These are phyloP conservation scores for Rhododendron ferrugineum DNA, from an alignment of 148 eudicot genomes.

Conservation along the genomic window DNA sequence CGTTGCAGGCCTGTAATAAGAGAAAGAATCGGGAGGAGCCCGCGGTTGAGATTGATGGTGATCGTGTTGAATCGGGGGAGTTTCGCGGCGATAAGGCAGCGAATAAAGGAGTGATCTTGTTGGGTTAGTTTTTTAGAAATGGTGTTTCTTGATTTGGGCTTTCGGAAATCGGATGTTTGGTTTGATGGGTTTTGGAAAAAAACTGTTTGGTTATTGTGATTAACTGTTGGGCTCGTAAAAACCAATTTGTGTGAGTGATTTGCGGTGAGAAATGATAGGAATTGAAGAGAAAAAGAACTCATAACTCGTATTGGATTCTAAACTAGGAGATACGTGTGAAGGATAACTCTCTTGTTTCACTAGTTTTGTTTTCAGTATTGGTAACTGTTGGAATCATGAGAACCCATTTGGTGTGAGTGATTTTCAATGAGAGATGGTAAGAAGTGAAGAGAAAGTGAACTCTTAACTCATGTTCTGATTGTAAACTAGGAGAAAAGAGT, in stretches of 20 bases:
- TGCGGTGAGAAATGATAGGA: neutral
- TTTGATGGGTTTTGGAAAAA: neutral
- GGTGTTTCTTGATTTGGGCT: neutral
- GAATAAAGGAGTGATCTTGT: conserved; percentile 9
- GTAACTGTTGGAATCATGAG: neutral
- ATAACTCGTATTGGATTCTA: neutral
- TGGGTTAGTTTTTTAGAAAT: conserved; percentile 23
- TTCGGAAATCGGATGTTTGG: neutral
- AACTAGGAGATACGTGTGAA: neutral
- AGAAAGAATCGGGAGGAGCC: conserved; percentile 7
- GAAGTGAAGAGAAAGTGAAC: neutral
- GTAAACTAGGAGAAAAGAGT: neutral
- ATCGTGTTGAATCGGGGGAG: conserved; percentile 13
- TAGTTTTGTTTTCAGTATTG: neutral
- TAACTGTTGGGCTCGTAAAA: neutral
- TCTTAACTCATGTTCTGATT: neutral
- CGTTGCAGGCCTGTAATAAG: conserved; percentile 39
- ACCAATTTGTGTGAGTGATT: neutral
- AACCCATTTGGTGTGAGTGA: neutral
- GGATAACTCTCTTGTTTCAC: neutral
- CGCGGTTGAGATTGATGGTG: conserved; percentile 13
- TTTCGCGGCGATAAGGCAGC: conserved; percentile 12
- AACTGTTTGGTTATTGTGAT: no score
- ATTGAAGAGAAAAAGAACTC: neutral
- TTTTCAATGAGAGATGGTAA: neutral